phyloP scores from a whole-genome alignment of 768 basidiomycete species.

The Fomitopsis pulvina region DNA sequence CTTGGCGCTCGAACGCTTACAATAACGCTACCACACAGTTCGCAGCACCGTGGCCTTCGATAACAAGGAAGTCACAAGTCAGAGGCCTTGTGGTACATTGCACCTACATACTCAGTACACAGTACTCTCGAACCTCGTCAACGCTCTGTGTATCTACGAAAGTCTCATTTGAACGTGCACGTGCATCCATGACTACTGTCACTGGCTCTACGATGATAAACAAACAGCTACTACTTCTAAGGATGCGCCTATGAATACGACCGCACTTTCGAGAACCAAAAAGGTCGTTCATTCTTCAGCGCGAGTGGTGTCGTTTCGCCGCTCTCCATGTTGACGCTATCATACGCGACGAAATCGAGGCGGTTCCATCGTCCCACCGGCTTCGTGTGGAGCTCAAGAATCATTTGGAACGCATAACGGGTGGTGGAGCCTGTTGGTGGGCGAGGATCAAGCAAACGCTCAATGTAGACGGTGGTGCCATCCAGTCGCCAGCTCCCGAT shows the following conservation, averaged over 20 bases:
- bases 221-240: too few relatives aligned
- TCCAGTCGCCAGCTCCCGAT: constrained; percentile 69
- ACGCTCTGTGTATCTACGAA: too few relatives aligned
- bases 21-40: too few relatives aligned
- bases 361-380: constrained; percentile 85
- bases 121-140: too few relatives aligned
- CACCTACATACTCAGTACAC: too few relatives aligned
- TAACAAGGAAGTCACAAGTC: too few relatives aligned
- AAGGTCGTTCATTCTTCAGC: constrained; percentile 82
- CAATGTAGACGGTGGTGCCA: constrained; percentile 52
- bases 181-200: too few relatives aligned
- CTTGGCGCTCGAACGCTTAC: too few relatives aligned
- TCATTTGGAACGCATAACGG: constrained; percentile 73
- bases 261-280: constrained; percentile 89
- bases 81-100: too few relatives aligned
- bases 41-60: too few relatives aligned
- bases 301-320: constrained; percentile 66
- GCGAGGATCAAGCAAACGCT: constrained; percentile 53
- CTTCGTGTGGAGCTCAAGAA: constrained; percentile 60
- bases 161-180: too few relatives aligned
- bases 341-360: constrained; percentile 66
- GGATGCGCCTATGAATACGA: constrained; percentile 41
- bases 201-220: too few relatives aligned
- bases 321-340: constrained; percentile 67
- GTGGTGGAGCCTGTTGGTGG: constrained; percentile 3